A percentile compares a stretch with the other conserved stretches of the same genome.
Conservation (phyloP, 257 asterid species). For the Solanum pimpinellifolium region DNA sequence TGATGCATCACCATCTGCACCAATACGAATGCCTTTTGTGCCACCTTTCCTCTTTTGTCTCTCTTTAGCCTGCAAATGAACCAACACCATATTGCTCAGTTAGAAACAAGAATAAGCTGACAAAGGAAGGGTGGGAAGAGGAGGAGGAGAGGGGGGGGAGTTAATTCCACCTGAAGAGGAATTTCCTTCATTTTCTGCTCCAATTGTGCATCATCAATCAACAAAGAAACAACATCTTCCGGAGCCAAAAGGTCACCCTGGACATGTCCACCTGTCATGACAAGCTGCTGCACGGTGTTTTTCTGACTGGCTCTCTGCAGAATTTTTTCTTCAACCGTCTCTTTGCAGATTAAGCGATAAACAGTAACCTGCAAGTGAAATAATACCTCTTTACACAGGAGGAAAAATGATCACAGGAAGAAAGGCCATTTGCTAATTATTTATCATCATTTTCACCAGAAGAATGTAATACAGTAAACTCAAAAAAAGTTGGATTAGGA, state of each 20-base stretch:
- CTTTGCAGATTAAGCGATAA: slow-evolving; percentile 85
- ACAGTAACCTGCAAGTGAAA: slow-evolving; percentile 59
- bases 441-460: not conserved
- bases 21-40: slow-evolving; percentile 66
- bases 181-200: slow-evolving; percentile 89
- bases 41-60: slow-evolving; percentile 81
- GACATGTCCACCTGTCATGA: slow-evolving; percentile 98
- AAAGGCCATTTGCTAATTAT: not conserved
- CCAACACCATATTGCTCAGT: not conserved
- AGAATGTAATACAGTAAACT: not conserved
- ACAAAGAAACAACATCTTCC: slow-evolving; percentile 85
- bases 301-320: slow-evolving; percentile 95
- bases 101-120: not conserved
- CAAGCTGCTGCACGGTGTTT: slow-evolving; percentile 93
- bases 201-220: slow-evolving; percentile 84
- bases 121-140: not conserved
- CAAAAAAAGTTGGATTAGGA: not conserved
- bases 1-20: slow-evolving; percentile 85
- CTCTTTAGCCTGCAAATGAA: slow-evolving; percentile 65
- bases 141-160: not conserved
- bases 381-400: not conserved
- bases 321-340: slow-evolving; percentile 92
- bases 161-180: slow-evolving; percentile 65
- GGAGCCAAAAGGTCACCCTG: slow-evolving; percentile 98
- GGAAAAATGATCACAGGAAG: not conserved